Evolutionary conservation across 164 flowering plant genomes (phyloP), one percentile per base, ranked within the genome.

Genomic region (Vitis rupestris): DNA sequence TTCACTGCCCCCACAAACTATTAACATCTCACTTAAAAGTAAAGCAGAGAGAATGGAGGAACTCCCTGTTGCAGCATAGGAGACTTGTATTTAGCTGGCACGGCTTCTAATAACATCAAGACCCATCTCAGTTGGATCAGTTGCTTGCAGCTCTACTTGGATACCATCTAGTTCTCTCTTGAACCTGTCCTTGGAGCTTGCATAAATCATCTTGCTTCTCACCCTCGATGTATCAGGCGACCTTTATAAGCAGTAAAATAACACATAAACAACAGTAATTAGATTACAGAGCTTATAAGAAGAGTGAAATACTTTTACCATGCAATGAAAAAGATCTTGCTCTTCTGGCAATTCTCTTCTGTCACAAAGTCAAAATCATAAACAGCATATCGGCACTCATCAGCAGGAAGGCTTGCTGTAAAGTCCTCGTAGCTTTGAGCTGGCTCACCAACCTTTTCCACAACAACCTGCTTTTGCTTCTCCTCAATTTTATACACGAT

Each of bases 121-220:
- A 47, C 79, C 80, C 77, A 83, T 75, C 71, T 83, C 86, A 69
- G 79, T 78, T 52, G 86, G 82, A 73, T 83, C 86, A 17, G 86
- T 83, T 16, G 84, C 86, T 62, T 83, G 84, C 75, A 83, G 63
- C 70, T 83, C 86, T 27, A 80, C 76, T 63, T 83, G 86, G 66
- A 83, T 78, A 4, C 86, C 86, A 64, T 83, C 78, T 2, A 82
- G 75, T 62, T 82, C 84, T 71, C 82, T 79, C 82, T 79, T 82
- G 80, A 81, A 81, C 60, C 83, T 78, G 60, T 82, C 85, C 74
- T 79, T 79, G 49, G 85, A 82, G 57, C 85, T 83, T 11, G 86
- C 86, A 76, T 83, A 83, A 15, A 83, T 72, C 86, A 83, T 83
- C 76, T 83, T 83, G 76, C 83, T 83, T 65, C 82, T 79, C 70